Evolutionary conservation across 2,329 filamentous ascomycete species (phyloP), one percentile per base, ranked within the genome.

Genomic region (Fusarium fujikuroi): DNA sequence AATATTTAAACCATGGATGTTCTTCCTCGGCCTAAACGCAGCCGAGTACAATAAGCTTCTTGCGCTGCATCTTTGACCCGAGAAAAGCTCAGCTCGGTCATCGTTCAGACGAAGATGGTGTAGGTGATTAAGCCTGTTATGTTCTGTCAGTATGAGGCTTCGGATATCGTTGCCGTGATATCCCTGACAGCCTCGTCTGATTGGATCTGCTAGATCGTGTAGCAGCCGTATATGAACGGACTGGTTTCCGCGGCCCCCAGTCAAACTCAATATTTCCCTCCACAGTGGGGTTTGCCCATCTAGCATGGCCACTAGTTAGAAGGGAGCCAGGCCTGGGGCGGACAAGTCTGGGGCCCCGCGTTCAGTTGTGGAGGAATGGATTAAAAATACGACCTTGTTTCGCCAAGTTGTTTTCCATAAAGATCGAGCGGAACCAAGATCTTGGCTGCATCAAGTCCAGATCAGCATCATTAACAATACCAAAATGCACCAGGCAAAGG

Each of bases 141-240:
- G 34, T 0, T 39, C 8, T 21, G 21, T 53, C 28, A 9, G 34
- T 12, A 25, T 53, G 5, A 39, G n/a, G 3, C 5, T 23, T 53
- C 50, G 50, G 50, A 53, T 53, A 28, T 39, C 7, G 18, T 39
- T 53, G 49, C 49, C 49, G 49, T 53, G 49, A 53, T 36, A 53
- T 53, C 50, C 50, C 23, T 53, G 50, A 53, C 6, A 28, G 23
- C 3, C 2, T 19, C 34, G 9, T 0, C 23, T 53, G 32, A 39
- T 53, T 53, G 50, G 50, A 37, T 47, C 23, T 53, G 3, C 11
- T 36, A 39, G 9, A 5, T 39, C 6, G 7, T 28, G 0, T 2
- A 0, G 19, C 0, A 0, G n/a, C 1, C 0, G 12, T 53, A 21
- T 23, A 53, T 16, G 2, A 28, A 19, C 34, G 34, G 50, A 53